Conservation (phyloP, 306 rosid genomes). For the Crataegus laevigata region DNA sequence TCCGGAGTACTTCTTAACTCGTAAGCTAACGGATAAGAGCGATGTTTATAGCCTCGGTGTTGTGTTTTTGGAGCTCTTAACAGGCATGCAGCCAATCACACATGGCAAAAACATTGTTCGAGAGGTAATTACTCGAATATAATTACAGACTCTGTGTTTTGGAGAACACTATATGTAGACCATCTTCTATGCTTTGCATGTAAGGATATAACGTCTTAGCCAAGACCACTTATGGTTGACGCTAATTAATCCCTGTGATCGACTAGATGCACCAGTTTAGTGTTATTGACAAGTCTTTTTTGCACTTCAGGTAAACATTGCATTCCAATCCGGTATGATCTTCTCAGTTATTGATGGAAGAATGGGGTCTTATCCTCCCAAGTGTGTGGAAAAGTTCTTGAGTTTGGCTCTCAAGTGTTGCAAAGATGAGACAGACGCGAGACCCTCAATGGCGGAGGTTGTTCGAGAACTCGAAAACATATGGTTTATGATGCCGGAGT, state of each 20-base stretch:
- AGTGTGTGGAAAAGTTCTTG: conserved; percentile 58
- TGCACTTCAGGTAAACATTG: conserved; percentile 44
- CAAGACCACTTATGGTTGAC: neutral
- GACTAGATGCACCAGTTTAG: neutral
- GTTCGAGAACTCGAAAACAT: conserved; percentile 75
- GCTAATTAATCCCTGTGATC: neutral
- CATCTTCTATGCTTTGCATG: neutral
- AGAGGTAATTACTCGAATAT: conserved; percentile 50
- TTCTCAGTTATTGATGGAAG: conserved; percentile 60
- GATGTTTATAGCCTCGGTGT: conserved; percentile 96
- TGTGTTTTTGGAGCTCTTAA: conserved; percentile 76
- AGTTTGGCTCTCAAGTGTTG: conserved; percentile 68
- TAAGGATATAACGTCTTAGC: neutral
- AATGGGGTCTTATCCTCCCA: conserved; percentile 81
- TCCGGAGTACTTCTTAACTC: conserved; percentile 94
- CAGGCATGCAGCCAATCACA: conserved; percentile 87
- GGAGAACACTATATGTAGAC: neutral
- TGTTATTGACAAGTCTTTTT: neutral
- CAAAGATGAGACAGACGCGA: conserved; percentile 59
- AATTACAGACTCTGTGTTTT: neutral
- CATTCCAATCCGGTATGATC: conserved; percentile 56
- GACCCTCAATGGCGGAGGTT: conserved; percentile 80
- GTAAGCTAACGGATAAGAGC: conserved; percentile 81
- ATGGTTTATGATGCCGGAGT: conserved; percentile 57
- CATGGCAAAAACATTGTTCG: conserved; percentile 92